Evolutionary conservation across 768 basidiomycete genomes (phyloP).

Genomic region (Grammothele lineata): DNA sequence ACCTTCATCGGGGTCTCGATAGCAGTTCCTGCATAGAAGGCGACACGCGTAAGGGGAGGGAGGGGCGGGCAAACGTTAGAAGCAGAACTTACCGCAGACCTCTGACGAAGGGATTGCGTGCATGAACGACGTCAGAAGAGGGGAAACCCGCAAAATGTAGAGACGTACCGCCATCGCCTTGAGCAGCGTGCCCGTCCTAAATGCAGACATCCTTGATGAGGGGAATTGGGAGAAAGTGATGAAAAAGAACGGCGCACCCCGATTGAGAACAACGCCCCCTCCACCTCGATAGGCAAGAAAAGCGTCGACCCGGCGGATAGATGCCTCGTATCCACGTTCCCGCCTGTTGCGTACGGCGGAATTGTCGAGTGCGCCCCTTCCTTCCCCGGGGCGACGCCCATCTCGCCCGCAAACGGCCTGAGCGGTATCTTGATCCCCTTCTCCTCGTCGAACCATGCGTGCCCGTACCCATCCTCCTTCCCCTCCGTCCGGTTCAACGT

Average conservation of each 20-base stretch:
- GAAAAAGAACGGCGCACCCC: conserved; percentile 38
- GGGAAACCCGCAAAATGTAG: background rate
- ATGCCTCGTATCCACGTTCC: conserved; percentile 60
- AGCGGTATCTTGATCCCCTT: conserved; percentile 47
- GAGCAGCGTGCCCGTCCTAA: conserved; percentile 63
- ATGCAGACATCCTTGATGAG: background rate
- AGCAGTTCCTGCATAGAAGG: conserved; percentile 43
- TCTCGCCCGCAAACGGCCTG: conserved; percentile 58
- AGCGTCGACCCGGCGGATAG: conserved; percentile 51
- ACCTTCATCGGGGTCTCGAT: conserved; percentile 62
- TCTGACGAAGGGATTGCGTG: conserved; percentile 33
- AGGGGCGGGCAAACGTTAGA: no score
- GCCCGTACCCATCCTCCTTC: conserved; percentile 26
- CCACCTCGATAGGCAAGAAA: conserved; percentile 54
- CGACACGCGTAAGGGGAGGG: background rate
- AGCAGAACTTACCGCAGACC: conserved; percentile 46
- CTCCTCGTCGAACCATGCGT: conserved; percentile 48
- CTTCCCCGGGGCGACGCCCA: conserved; percentile 53
- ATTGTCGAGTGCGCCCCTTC: conserved; percentile 55
- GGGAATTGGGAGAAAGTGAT: no score
- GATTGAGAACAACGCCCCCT: conserved; percentile 57
- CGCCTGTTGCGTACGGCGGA: conserved; percentile 58
- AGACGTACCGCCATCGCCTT: conserved; percentile 64
- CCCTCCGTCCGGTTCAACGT: conserved; percentile 28
- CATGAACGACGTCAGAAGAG: background rate